phyloP scores from a whole-genome alignment of 1,139 yeast genomes.

The Martiniozyma asiatica region DNA sequence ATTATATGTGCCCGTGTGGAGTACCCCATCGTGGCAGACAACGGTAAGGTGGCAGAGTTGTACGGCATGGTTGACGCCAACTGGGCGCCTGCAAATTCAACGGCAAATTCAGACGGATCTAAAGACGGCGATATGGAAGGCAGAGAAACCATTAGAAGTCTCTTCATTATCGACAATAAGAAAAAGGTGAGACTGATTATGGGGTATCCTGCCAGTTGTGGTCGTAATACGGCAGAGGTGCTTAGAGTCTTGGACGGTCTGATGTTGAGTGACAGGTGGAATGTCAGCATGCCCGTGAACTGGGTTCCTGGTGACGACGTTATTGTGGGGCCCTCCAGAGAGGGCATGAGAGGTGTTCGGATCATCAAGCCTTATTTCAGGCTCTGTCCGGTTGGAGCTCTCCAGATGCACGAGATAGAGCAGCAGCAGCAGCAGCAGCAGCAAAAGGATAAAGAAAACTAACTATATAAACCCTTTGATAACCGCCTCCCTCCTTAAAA shows the following conservation, averaged over 20 bases:
- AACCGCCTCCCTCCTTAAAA: background rate
- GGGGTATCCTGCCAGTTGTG: conserved; percentile 77
- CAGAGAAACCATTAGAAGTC: conserved; percentile 68
- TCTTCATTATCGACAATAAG: conserved; percentile 69
- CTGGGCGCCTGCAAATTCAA: no score
- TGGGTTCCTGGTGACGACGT: conserved; percentile 86
- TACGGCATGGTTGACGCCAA: conserved; percentile 81
- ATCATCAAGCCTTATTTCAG: conserved; percentile 70
- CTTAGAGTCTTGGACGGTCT: conserved; percentile 66
- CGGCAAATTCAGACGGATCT: conserved; percentile 48
- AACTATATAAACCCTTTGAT: background rate
- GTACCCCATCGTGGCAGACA: conserved; percentile 76
- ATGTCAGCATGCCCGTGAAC: conserved; percentile 73
- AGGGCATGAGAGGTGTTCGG: conserved; percentile 62
- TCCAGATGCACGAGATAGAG: no score
- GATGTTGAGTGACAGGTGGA: conserved; percentile 41
- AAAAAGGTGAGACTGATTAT: conserved; percentile 63
- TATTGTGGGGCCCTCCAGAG: conserved; percentile 68
- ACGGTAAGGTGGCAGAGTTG: conserved; percentile 52
- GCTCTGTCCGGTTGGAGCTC: conserved; percentile 31
- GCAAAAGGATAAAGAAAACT: no score
- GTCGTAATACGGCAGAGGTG: conserved; percentile 82
- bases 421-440: no score
- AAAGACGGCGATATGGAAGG: conserved; percentile 48
- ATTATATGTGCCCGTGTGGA: conserved; percentile 52